phyloP scores from a whole-genome alignment of 2,329 filamentous ascomycete genomes.

The Alternaria postmessia region DNA sequence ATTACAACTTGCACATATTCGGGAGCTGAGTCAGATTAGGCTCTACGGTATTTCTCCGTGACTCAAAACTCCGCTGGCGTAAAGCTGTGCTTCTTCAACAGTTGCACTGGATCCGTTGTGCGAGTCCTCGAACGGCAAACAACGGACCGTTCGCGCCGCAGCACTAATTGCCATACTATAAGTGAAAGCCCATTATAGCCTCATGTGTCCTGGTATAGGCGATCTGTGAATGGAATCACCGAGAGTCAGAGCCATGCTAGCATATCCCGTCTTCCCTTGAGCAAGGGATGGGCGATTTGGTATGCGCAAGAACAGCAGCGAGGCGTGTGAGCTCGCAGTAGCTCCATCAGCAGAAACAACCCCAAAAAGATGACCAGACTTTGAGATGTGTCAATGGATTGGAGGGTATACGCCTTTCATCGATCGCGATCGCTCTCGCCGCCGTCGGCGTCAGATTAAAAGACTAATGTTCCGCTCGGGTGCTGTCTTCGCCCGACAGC shows the following conservation, averaged over 20 bases:
- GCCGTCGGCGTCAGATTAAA: background rate
- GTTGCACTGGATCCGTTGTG: slow-evolving; percentile 43
- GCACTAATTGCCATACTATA: slow-evolving; percentile 13
- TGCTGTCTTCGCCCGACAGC: slow-evolving; percentile 20
- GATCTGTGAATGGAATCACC: background rate
- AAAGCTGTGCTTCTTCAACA: slow-evolving; percentile 35
- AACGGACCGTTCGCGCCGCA: slow-evolving; percentile 13
- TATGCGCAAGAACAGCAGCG: slow-evolving; percentile 1
- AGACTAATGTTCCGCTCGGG: slow-evolving; percentile 9
- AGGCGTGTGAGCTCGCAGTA: slow-evolving; percentile 4
- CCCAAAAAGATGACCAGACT: background rate
- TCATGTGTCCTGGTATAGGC: slow-evolving; percentile 4
- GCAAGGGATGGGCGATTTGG: background rate
- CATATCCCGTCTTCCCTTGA: slow-evolving; percentile 4
- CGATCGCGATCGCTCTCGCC: background rate
- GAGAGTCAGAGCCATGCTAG: slow-evolving; percentile 2
- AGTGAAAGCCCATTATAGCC: slow-evolving; percentile 8
- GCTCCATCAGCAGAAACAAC: background rate
- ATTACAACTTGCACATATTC: slow-evolving; percentile 3
- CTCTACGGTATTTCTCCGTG: slow-evolving; percentile 8
- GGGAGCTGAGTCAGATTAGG: slow-evolving; percentile 11
- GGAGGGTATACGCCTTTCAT: background rate
- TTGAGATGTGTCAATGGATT: background rate
- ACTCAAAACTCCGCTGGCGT: slow-evolving; percentile 27
- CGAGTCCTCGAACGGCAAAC: slow-evolving; percentile 31